phyloP scores from a whole-genome alignment of 495 filamentous ascomycete genomes.

The Bombardia bombarda region DNA sequence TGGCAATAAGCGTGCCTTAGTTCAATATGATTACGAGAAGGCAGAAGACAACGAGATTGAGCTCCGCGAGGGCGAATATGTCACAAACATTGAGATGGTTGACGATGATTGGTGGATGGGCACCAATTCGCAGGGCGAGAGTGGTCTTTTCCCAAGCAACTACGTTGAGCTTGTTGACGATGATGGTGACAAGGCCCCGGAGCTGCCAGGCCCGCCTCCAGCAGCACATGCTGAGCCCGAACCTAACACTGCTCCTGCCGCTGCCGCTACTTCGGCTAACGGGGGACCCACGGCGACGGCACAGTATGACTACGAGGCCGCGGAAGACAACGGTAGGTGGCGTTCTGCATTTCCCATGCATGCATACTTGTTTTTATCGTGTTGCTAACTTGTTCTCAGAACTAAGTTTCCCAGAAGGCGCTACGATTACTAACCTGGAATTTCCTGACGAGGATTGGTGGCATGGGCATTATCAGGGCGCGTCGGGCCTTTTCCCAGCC shows the following conservation, averaged over 20 bases:
- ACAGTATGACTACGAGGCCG: slow-evolving; percentile 93
- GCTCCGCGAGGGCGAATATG: slow-evolving; percentile 78
- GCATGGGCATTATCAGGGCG: slow-evolving; percentile 76
- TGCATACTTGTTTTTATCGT: background rate
- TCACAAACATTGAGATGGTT: slow-evolving; percentile 97
- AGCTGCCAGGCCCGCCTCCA: slow-evolving; percentile 19
- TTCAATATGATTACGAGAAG: slow-evolving; percentile 95
- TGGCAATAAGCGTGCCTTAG: slow-evolving; percentile 59
- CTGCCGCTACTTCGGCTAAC: slow-evolving; percentile 16
- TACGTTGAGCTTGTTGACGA: slow-evolving; percentile 83
- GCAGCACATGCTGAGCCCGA: slow-evolving; percentile 17
- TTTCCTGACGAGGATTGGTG: slow-evolving; percentile 99
- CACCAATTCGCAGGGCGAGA: slow-evolving; percentile 69
- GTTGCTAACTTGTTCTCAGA: slow-evolving; percentile 36
- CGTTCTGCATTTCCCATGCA: background rate
- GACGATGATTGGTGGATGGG: slow-evolving; percentile 98
- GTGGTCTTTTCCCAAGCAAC: slow-evolving; percentile 89
- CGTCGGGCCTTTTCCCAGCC: slow-evolving; percentile 83
- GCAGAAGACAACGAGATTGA: slow-evolving; percentile 95
- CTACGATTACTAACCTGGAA: slow-evolving; percentile 62
- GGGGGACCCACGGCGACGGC: slow-evolving; percentile 65
- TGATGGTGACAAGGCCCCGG: slow-evolving; percentile 26
- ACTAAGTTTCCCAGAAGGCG: slow-evolving; percentile 85
- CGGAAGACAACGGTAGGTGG: slow-evolving; percentile 76
- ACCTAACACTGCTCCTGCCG: background rate